phyloP scores from a whole-genome alignment of 116 monocot species.

The Dioscorea cayenensis region DNA sequence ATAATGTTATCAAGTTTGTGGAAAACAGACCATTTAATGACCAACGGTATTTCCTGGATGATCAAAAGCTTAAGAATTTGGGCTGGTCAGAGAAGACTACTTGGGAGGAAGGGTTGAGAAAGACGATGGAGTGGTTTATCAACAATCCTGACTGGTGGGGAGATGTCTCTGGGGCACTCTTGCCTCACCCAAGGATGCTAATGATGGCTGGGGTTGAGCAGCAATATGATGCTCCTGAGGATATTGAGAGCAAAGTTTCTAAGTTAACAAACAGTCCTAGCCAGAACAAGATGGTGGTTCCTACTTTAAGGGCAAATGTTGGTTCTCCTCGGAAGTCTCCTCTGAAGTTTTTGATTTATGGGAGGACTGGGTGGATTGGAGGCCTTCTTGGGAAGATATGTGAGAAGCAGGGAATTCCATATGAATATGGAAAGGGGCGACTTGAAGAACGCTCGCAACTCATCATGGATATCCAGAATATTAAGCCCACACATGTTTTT shows the following conservation, averaged over 20 bases:
- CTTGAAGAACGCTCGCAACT: constrained; percentile 49
- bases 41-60: constrained; percentile 76
- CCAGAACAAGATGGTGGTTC: constrained; percentile 19
- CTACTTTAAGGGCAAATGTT: constrained; percentile 2
- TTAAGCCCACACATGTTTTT: constrained; percentile 72
- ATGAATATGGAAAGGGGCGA: constrained; percentile 57
- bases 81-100: constrained; percentile 68
- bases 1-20: constrained; percentile 44
- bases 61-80: constrained; percentile 65
- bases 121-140: constrained; percentile 74
- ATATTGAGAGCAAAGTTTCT: constrained; percentile 15
- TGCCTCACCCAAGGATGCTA: constrained; percentile 80
- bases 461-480: constrained; percentile 42
- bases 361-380: constrained; percentile 69
- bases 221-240: constrained; percentile 34
- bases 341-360: constrained; percentile 67
- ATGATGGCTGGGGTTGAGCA: constrained; percentile 68
- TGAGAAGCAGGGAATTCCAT: constrained; percentile 56
- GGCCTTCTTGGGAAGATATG: constrained; percentile 67
- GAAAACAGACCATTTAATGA: constrained; percentile 83
- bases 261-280: not conserved
- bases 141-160: constrained; percentile 80
- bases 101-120: constrained; percentile 68
- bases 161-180: constrained; percentile 66
- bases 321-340: constrained; percentile 7